phyloP scores from a whole-genome alignment of 1,284 basidiomycete species.

The Pseudozyma thailandica region DNA sequence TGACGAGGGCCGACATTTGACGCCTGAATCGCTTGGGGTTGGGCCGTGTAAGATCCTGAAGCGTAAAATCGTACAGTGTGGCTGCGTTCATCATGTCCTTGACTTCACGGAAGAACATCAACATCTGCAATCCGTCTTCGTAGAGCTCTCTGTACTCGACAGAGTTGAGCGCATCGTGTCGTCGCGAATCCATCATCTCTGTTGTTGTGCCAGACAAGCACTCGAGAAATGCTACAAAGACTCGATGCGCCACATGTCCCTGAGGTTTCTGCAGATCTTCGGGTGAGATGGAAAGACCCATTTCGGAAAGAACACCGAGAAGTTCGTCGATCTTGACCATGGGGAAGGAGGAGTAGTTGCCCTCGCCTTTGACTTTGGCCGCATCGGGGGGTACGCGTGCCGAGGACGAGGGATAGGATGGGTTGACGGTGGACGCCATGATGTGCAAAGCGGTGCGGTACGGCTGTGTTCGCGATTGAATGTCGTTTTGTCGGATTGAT shows the following conservation, averaged over 20 bases:
- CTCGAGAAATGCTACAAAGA: slow-evolving; percentile 61
- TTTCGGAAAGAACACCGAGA: slow-evolving; percentile 55
- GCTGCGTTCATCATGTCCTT: slow-evolving; percentile 65
- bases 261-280: slow-evolving; percentile 60
- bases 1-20: slow-evolving; percentile 65
- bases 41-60: slow-evolving; percentile 64
- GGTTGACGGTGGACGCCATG: slow-evolving; percentile 43
- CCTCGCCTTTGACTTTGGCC: slow-evolving; percentile 41
- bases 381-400: slow-evolving; percentile 42
- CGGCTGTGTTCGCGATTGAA: too few species aligned
- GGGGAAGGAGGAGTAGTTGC: slow-evolving; percentile 63
- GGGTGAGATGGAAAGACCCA: slow-evolving; percentile 51
- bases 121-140: slow-evolving; percentile 58
- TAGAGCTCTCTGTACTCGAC: slow-evolving; percentile 58
- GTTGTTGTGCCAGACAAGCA: slow-evolving; percentile 54
- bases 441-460: not conserved
- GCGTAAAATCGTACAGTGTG: slow-evolving; percentile 61
- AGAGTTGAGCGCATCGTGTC: slow-evolving; percentile 34
- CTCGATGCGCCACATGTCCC: slow-evolving; percentile 49
- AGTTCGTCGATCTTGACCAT: slow-evolving; percentile 58
- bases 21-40: slow-evolving; percentile 63
- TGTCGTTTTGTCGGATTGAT: too few species aligned
- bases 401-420: slow-evolving; percentile 37
- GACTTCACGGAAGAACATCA: slow-evolving; percentile 63
- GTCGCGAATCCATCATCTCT: slow-evolving; percentile 56